Percentiles rank a stretch among this genome's conserved stretches.
Evolutionary conservation across 2,329 filamentous ascomycete species (phyloP).

Genomic region (Aureobasidium sp.): DNA sequence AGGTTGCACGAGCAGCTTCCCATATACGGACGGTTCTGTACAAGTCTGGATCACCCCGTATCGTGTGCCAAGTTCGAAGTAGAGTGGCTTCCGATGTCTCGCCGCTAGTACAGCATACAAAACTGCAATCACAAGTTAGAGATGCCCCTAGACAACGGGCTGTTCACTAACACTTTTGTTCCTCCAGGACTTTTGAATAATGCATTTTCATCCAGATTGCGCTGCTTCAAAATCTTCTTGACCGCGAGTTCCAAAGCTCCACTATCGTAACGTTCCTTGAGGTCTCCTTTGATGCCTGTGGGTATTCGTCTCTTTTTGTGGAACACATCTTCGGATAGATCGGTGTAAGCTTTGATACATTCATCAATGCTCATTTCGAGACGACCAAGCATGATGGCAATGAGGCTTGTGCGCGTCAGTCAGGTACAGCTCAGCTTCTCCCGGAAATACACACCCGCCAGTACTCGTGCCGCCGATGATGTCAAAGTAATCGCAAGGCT

Average conservation of each 20-base stretch:
- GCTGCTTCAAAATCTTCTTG: slow-evolving; percentile 15
- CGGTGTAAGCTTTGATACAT: slow-evolving; percentile 13
- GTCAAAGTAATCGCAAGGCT: slow-evolving; percentile 31
- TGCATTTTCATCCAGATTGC: background rate
- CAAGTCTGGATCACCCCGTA: background rate
- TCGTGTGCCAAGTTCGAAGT: background rate
- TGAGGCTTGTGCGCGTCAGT: slow-evolving; percentile 10
- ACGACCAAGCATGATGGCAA: slow-evolving; percentile 18
- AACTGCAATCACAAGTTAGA: background rate
- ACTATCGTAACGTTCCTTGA: slow-evolving; percentile 12
- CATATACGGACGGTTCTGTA: slow-evolving; percentile 19
- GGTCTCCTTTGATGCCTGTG: slow-evolving; percentile 2
- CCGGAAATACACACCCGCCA: too few species aligned
- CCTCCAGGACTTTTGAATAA: background rate
- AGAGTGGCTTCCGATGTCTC: background rate
- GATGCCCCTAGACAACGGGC: too few species aligned
- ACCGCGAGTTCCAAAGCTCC: slow-evolving; percentile 3
- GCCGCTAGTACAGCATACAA: slow-evolving; percentile 8
- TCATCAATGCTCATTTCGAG: slow-evolving; percentile 16
- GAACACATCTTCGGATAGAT: background rate
- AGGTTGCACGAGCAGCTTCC: slow-evolving; percentile 23
- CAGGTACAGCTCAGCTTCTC: too few species aligned
- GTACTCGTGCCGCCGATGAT: slow-evolving; percentile 34
- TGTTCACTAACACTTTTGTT: background rate
- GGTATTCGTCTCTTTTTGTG: background rate